Evolutionary conservation across 768 basidiomycete genomes (phyloP).

Genomic region (Russula foetens): DNA sequence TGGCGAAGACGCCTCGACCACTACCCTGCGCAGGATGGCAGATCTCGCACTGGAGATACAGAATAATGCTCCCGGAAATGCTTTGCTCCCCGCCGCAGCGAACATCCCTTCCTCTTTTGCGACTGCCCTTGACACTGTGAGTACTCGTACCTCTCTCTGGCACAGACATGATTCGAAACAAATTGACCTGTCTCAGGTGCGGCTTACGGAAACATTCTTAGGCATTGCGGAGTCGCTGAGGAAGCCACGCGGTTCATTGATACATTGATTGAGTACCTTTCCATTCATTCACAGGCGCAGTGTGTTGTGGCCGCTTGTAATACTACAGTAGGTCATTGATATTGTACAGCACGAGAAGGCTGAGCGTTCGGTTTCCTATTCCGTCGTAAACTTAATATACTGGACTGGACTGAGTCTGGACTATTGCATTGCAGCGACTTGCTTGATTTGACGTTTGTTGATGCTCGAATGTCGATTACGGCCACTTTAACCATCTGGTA

Average conservation of each 20-base stretch:
- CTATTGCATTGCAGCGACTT: no score
- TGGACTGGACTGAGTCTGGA: no score
- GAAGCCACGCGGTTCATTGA: constrained; percentile 44
- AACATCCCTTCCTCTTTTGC: constrained; percentile 30
- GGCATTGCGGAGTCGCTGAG: constrained; percentile 49
- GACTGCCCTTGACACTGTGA: constrained; percentile 28
- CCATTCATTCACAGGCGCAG: not conserved
- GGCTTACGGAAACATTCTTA: constrained; percentile 49
- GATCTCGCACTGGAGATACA: constrained; percentile 43
- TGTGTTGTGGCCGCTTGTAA: not conserved
- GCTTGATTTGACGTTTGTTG: no score
- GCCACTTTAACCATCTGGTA: no score
- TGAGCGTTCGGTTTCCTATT: no score
- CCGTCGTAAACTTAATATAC: no score
- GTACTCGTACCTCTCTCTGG: not conserved
- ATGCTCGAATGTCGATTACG: no score
- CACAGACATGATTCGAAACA: no score
- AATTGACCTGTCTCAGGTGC: constrained; percentile 31
- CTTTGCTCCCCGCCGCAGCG: constrained; percentile 8
- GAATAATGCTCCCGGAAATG: constrained; percentile 34
- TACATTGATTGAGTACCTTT: constrained; percentile 23
- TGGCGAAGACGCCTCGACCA: constrained; percentile 29
- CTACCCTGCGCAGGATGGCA: constrained; percentile 41
- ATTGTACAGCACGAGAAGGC: no score
- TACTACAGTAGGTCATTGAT: no score